A percentile compares a stretch with the other conserved stretches of the same genome.
These are phyloP conservation scores for Ogataea hybrid DNA, from an alignment of 1,139 yeast species.

Conservation along the genomic window DNA sequence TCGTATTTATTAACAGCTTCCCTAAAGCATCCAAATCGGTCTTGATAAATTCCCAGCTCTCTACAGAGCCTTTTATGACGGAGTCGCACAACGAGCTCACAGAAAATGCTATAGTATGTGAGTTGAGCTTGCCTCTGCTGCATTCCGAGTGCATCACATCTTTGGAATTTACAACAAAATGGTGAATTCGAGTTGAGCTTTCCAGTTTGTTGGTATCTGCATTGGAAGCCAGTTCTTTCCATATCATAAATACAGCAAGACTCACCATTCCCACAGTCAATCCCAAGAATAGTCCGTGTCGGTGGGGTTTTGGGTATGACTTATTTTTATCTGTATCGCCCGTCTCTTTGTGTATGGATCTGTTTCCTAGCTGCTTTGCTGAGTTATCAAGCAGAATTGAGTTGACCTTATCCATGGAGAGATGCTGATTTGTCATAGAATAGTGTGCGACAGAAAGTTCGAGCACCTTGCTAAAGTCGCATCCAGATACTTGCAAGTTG, in stretches of 20 bases:
- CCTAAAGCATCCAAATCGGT: conserved; percentile 18
- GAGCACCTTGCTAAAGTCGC: conserved; percentile 9
- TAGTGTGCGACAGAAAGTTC: conserved; percentile 9
- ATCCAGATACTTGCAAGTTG: conserved; percentile 20
- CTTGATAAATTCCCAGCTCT: conserved; percentile 12
- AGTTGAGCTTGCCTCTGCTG: conserved; percentile 4
- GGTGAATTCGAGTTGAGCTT: conserved; percentile 5
- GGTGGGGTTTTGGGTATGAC: conserved; percentile 5
- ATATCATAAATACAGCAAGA: conserved; percentile 25
- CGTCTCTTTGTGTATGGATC: conserved; percentile 3
- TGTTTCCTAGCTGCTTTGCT: conserved; percentile 8
- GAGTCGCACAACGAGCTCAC: conserved; percentile 6
- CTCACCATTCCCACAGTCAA: conserved; percentile 29
- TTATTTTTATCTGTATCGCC: conserved; percentile 4
- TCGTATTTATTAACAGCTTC: conserved; percentile 14
- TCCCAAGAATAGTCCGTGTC: conserved; percentile 5
- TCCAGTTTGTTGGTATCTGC: neutral
- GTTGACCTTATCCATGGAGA: conserved; percentile 20
- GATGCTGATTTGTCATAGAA: conserved; percentile 2
- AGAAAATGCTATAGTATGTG: neutral
- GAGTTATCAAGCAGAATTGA: conserved; percentile 24
- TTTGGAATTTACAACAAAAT: conserved; percentile 6
- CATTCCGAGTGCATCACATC: conserved; percentile 11
- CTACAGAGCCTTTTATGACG: conserved; percentile 7
- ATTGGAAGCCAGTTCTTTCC: conserved; percentile 21